These are phyloP conservation scores for Hippophae gyantsensis DNA, from an alignment of 306 rosid species.

Conservation along the genomic window DNA sequence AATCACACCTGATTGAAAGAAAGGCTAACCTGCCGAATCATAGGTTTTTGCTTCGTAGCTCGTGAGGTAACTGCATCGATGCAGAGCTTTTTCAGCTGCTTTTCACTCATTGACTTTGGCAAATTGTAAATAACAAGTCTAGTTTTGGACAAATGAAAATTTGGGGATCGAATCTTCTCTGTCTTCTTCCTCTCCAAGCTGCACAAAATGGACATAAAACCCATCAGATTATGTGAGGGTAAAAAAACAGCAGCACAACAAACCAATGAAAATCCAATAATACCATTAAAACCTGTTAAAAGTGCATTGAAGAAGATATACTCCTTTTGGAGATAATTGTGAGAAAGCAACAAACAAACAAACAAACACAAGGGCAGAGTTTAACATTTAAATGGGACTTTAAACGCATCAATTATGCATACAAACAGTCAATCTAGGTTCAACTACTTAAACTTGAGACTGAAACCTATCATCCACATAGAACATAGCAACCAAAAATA, in stretches of 20 bases:
- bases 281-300: background rate
- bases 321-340: background rate
- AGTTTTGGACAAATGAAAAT: slow-evolving; percentile 81
- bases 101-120: slow-evolving; percentile 77
- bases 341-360: background rate
- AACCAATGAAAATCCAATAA: background rate
- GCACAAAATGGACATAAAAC: slow-evolving; percentile 7
- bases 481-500: too few relatives aligned
- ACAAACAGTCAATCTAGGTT: too few relatives aligned
- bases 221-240: slow-evolving; percentile 1
- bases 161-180: slow-evolving; percentile 88
- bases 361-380: too few relatives aligned
- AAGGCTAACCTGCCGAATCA: slow-evolving; percentile 67
- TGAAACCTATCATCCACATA: too few relatives aligned
- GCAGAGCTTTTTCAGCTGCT: slow-evolving; percentile 71
- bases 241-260: background rate
- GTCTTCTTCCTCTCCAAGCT: slow-evolving; percentile 67
- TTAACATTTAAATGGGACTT: too few relatives aligned
- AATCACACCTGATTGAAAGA: slow-evolving; percentile 6
- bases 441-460: too few relatives aligned
- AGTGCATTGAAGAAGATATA: background rate
- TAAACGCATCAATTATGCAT: too few relatives aligned
- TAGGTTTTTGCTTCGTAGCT: slow-evolving; percentile 85
- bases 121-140: slow-evolving; percentile 78
- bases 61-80: slow-evolving; percentile 72